These are phyloP conservation scores for Hypericum perforatum DNA, from an alignment of 345 rosid genomes.

Conservation along the genomic window DNA sequence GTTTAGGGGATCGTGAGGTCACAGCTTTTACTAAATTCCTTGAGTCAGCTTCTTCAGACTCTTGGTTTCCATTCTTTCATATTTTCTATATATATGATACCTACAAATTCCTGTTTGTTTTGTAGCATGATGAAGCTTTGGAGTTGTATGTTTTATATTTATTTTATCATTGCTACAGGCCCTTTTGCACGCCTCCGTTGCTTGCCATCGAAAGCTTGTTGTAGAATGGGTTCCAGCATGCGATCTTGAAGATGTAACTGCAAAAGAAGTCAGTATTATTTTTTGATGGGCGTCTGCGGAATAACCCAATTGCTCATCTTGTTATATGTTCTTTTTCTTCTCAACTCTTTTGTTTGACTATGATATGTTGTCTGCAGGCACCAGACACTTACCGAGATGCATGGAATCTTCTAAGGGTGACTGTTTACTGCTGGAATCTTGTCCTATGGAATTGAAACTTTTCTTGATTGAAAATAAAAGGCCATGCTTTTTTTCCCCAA, in stretches of 20 bases:
- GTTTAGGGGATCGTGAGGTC: no score
- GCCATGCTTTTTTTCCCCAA: no score
- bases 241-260: conserved; percentile 88
- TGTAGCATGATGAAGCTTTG: background rate
- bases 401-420: conserved; percentile 78
- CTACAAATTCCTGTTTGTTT: background rate
- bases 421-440: background rate
- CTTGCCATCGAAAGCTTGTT: conserved; percentile 73
- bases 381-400: conserved; percentile 81
- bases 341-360: conserved; percentile 5
- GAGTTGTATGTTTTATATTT: background rate
- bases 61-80: no score
- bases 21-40: no score
- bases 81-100: no score
- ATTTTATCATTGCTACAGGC: conserved; percentile 36
- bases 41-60: no score
- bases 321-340: no score
- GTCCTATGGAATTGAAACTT: no score
- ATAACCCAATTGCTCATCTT: background rate
- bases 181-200: conserved; percentile 91
- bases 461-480: no score
- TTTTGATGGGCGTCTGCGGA: background rate
- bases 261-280: conserved; percentile 33
- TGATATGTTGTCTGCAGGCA: conserved; percentile 34
- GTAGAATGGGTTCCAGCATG: conserved; percentile 96